These are phyloP conservation scores for Fusarium mexicanum DNA, from an alignment of 2,329 filamentous ascomycete species.

Conservation along the genomic window DNA sequence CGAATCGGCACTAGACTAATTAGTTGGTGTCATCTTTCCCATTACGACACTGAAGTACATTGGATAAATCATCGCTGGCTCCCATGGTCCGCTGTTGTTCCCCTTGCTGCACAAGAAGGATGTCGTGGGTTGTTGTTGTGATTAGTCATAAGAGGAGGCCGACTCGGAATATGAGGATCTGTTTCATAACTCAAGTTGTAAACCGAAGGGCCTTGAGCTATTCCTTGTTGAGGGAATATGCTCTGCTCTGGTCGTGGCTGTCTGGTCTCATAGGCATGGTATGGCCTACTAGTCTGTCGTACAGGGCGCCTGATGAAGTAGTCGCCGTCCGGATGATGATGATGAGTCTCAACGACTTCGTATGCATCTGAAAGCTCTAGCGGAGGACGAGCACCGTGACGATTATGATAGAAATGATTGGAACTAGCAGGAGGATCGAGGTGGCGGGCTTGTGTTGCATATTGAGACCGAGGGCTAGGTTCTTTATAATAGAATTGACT, in stretches of 20 bases:
- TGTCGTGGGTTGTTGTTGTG: constrained; percentile 56
- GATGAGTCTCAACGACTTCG: constrained; percentile 58
- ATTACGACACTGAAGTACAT: not conserved
- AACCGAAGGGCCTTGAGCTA: not conserved
- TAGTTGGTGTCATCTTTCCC: not conserved
- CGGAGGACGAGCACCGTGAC: not conserved
- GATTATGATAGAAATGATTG: constrained; percentile 21
- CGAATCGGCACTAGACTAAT: not conserved
- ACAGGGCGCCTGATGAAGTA: constrained; percentile 58
- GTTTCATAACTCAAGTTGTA: constrained; percentile 10
- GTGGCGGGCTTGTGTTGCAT: constrained; percentile 9
- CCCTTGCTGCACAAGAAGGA: constrained; percentile 41
- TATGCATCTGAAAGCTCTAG: constrained; percentile 46
- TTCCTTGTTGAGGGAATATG: constrained; percentile 11
- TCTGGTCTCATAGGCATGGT: constrained; percentile 41
- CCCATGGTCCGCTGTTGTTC: not conserved
- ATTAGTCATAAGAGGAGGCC: not conserved
- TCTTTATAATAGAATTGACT: constrained; percentile 15
- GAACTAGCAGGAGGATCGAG: constrained; percentile 6
- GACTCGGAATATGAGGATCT: not conserved
- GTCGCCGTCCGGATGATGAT: constrained; percentile 55
- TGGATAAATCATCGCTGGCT: not conserved
- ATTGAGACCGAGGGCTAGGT: constrained; percentile 7
- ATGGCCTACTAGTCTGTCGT: constrained; percentile 39
- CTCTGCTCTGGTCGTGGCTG: constrained; percentile 17